phyloP scores from a whole-genome alignment of 345 rosid genomes.

The Turnera subulata region DNA sequence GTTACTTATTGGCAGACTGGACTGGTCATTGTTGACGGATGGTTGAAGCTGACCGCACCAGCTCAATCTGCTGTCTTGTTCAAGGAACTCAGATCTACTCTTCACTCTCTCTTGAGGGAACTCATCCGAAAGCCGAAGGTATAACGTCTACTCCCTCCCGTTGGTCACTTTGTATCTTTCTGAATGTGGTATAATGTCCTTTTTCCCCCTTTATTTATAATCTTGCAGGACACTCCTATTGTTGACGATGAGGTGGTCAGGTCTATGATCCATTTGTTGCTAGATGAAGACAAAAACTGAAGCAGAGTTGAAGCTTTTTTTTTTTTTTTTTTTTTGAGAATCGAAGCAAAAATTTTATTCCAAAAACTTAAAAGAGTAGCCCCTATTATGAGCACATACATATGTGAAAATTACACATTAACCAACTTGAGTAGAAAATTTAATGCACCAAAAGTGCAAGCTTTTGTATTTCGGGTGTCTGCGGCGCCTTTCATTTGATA shows the following conservation, averaged over 20 bases:
- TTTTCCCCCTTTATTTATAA: background rate
- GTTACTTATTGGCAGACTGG: constrained; percentile 45
- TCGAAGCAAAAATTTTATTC: no score
- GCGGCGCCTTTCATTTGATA: no score
- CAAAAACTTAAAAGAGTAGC: no score
- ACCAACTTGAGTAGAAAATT: no score
- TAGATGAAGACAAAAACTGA: constrained; percentile 56
- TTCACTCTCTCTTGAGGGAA: constrained; percentile 58
- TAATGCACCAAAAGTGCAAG: no score
- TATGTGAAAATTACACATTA: no score
- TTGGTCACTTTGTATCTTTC: background rate
- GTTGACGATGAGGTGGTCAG: constrained; percentile 67
- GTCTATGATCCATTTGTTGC: constrained; percentile 64
- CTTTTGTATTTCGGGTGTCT: no score
- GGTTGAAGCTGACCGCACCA: constrained; percentile 81
- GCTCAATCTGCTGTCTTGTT: constrained; percentile 93
- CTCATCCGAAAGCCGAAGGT: constrained; percentile 83
- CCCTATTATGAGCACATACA: no score
- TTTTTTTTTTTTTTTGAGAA: no score
- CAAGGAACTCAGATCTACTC: constrained; percentile 72
- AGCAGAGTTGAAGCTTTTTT: no score
- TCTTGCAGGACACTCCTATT: constrained; percentile 47
- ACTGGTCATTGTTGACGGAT: constrained; percentile 66
- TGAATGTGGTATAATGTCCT: background rate
- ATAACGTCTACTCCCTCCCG: background rate